Conservation (phyloP, 1,139 yeast species). For the Scheffersomyces stambukii region DNA sequence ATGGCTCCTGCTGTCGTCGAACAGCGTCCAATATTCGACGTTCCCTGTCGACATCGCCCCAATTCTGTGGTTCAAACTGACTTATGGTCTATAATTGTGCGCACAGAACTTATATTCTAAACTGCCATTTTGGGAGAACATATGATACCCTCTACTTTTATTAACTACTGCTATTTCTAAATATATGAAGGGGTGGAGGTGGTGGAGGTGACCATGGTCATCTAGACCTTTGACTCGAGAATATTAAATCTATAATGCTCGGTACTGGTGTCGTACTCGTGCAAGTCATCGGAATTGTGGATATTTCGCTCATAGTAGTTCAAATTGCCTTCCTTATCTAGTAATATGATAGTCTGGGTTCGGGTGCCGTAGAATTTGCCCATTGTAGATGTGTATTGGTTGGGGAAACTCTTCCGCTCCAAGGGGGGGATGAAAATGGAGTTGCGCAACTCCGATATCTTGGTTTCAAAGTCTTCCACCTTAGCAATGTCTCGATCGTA, state of each 20-base stretch:
- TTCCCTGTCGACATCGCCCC: too few relatives aligned
- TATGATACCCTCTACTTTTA: too few relatives aligned
- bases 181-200: too few relatives aligned
- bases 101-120: too few relatives aligned
- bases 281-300: constrained; percentile 22
- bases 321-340: constrained; percentile 44
- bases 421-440: constrained; percentile 75
- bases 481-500: constrained; percentile 25
- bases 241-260: constrained; percentile 11
- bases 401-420: constrained; percentile 17
- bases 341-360: constrained; percentile 75
- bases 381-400: constrained; percentile 12
- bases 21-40: too few relatives aligned
- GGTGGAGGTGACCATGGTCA: too few relatives aligned
- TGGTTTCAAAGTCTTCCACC: constrained; percentile 21
- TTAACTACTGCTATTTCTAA: too few relatives aligned
- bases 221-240: too few relatives aligned
- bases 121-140: too few relatives aligned
- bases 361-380: constrained; percentile 81
- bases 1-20: too few relatives aligned
- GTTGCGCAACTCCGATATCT: constrained; percentile 44
- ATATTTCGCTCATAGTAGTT: constrained; percentile 38
- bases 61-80: too few relatives aligned
- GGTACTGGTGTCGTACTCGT: constrained; percentile 6
- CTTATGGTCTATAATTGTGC: too few relatives aligned